Evolutionary conservation across 345 rosid species (phyloP).

Genomic region (Populus euphratica): DNA sequence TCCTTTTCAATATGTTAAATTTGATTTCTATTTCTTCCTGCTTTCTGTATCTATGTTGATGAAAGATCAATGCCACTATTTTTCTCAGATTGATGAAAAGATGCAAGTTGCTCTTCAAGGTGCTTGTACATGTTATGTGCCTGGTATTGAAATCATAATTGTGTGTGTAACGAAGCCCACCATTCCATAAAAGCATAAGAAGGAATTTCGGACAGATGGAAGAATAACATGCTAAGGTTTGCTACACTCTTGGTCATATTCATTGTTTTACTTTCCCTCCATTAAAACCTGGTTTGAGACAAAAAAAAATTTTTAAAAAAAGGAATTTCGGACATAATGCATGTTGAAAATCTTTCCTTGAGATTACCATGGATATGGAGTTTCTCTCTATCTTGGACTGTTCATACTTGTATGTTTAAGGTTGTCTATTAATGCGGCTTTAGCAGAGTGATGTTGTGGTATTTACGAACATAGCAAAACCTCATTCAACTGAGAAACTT

Average conservation of each 20-base stretch:
- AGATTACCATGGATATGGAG: neutral
- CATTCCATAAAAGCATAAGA: constrained; percentile 70
- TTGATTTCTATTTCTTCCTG: neutral
- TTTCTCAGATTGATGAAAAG: constrained; percentile 79
- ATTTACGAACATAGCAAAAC: neutral
- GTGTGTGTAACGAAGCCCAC: constrained; percentile 91
- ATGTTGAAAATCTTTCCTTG: neutral
- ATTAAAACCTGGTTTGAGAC: neutral
- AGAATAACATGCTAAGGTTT: constrained; percentile 90
- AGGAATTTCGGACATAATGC: too few species aligned
- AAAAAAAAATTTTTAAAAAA: neutral
- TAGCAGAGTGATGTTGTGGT: neutral
- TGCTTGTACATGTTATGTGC: constrained; percentile 87
- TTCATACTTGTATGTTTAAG: neutral
- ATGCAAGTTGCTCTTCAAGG: constrained; percentile 94
- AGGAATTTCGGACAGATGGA: constrained; percentile 89
- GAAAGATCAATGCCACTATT: constrained; percentile 9
- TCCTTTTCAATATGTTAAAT: neutral
- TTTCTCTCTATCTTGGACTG: neutral
- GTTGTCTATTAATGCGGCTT: neutral
- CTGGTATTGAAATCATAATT: constrained; percentile 84
- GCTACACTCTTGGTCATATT: neutral
- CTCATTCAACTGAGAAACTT: neutral
- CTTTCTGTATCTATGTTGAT: neutral
- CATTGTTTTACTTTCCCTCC: neutral